Evolutionary conservation across 1,284 basidiomycete species (phyloP).

Genomic region (Moesziomyces parantarcticus): DNA sequence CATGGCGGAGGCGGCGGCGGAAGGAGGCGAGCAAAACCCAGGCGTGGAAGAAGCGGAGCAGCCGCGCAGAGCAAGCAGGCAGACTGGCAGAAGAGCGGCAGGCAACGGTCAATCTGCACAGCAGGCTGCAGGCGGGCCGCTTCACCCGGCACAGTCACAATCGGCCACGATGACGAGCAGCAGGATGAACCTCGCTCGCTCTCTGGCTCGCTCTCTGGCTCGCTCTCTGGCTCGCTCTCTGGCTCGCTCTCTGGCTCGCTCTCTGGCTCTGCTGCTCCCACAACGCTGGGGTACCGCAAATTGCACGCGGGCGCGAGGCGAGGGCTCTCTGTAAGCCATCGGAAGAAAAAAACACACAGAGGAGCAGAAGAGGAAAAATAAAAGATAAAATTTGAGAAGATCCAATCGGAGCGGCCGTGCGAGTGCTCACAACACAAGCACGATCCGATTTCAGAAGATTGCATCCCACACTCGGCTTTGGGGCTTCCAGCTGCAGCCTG

Average conservation of each 20-base stretch:
- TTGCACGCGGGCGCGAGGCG: not conserved
- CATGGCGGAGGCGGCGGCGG: not conserved
- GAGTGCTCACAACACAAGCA: not conserved
- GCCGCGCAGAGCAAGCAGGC: no score
- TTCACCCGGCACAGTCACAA: not conserved
- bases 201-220: no score
- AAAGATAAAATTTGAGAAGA: not conserved
- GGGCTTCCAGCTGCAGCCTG: no score
- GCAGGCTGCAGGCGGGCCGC: not conserved
- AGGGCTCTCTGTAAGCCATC: no score
- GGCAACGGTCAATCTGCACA: not conserved
- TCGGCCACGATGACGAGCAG: not conserved
- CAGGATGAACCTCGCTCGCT: not conserved
- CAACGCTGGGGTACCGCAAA: not conserved
- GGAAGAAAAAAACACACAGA: no score
- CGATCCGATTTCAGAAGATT: not conserved
- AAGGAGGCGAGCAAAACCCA: not conserved
- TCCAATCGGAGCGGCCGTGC: not conserved
- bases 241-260: no score
- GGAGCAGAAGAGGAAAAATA: not conserved
- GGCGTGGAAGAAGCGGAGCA: conserved; percentile 1
- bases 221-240: no score
- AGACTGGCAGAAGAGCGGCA: not conserved
- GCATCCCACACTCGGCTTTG: not conserved
- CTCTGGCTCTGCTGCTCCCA: no score